These are phyloP conservation scores for Thraustochytrium sp. DNA, from an alignment of 352 stramenopile species.

Conservation along the genomic window DNA sequence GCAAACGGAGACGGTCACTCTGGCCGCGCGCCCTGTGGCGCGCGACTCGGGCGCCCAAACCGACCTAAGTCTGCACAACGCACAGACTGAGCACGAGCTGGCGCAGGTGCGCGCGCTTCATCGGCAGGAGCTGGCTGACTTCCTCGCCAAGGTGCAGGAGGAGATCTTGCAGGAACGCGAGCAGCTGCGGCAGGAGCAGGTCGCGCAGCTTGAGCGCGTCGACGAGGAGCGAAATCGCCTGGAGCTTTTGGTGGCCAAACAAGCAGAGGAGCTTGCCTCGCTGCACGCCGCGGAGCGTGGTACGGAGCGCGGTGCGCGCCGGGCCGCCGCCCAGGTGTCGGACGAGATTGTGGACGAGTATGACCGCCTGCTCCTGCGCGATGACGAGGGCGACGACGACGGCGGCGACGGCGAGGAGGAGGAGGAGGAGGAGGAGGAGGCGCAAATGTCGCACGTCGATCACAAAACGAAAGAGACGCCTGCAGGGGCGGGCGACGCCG, in stretches of 20 bases:
- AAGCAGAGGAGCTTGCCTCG: neutral
- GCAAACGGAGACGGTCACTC: too few species aligned
- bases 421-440: too few species aligned
- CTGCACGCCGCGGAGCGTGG: too few species aligned
- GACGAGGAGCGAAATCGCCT: neutral
- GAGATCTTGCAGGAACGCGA: neutral
- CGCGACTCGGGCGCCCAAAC: too few species aligned
- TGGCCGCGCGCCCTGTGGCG: too few species aligned
- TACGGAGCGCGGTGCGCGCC: too few species aligned
- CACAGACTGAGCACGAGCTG: neutral
- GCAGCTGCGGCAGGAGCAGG: neutral
- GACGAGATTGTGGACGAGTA: neutral
- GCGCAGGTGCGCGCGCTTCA: neutral
- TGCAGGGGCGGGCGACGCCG: too few species aligned
- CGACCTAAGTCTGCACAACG: too few species aligned
- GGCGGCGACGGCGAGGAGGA: too few species aligned
- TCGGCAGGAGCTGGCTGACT: neutral
- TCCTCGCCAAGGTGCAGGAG: neutral
- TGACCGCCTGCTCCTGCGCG: neutral
- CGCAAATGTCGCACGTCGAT: too few species aligned
- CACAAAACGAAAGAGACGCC: too few species aligned
- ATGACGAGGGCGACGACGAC: too few species aligned
- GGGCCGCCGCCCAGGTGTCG: neutral
- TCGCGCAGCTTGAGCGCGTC: neutral
- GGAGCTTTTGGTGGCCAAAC: neutral